Percentiles rank a stretch among this genome's conserved stretches.
These are phyloP conservation scores for Saccharata proteae DNA, from an alignment of 2,329 filamentous ascomycete species.

Conservation along the genomic window DNA sequence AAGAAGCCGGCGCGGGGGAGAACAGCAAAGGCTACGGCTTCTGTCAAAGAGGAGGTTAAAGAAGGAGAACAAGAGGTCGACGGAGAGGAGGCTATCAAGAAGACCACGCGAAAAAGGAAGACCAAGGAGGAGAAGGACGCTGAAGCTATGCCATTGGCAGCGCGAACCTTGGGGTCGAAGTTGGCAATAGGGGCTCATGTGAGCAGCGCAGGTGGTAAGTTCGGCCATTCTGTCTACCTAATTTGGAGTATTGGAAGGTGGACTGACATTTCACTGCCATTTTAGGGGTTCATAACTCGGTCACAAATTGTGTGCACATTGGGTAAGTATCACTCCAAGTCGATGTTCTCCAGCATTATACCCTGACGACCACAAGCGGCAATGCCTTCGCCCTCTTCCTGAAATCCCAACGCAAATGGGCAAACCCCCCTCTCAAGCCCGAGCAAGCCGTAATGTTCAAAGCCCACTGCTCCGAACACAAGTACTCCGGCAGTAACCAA, in stretches of 20 bases:
- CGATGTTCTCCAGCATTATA: neutral
- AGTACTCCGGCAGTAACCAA: slow-evolving; percentile 59
- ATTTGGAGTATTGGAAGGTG: slow-evolving; percentile 2
- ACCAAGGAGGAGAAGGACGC: slow-evolving; percentile 45
- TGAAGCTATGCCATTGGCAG: slow-evolving; percentile 51
- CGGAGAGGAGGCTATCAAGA: slow-evolving; percentile 11
- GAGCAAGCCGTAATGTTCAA: slow-evolving; percentile 60
- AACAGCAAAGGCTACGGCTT: slow-evolving; percentile 4
- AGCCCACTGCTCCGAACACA: slow-evolving; percentile 52
- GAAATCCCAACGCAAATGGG: slow-evolving; percentile 94
- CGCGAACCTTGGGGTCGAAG: slow-evolving; percentile 57
- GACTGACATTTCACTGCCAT: slow-evolving; percentile 9
- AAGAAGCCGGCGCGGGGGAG: slow-evolving; percentile 7
- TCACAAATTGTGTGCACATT: slow-evolving; percentile 66
- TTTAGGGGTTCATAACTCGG: slow-evolving; percentile 74
- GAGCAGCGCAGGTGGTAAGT: slow-evolving; percentile 69
- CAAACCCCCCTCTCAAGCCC: slow-evolving; percentile 61
- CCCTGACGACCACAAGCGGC: slow-evolving; percentile 38
- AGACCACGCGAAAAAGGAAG: slow-evolving; percentile 35
- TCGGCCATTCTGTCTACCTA: slow-evolving; percentile 1
- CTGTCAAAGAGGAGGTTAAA: slow-evolving; percentile 5
- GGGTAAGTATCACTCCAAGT: slow-evolving; percentile 33
- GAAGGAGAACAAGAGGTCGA: slow-evolving; percentile 1
- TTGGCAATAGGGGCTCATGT: slow-evolving; percentile 92
- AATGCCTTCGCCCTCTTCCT: slow-evolving; percentile 93